These are phyloP conservation scores for Chrysanthemum makinoi DNA, from an alignment of 129 eudicot genomes.

Conservation along the genomic window DNA sequence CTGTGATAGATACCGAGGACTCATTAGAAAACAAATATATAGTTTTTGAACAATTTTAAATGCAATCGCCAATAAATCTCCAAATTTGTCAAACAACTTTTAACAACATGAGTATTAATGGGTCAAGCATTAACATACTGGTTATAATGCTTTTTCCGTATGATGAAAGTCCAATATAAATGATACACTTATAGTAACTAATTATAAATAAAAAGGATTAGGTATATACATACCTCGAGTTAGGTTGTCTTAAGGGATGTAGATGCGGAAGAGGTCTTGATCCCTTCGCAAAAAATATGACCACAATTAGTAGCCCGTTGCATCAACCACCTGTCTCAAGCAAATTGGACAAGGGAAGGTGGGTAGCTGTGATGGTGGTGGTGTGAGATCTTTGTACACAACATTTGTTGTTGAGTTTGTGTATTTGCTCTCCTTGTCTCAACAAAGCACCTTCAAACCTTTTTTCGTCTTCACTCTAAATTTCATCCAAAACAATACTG, in stretches of 20 bases:
- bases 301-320: neutral
- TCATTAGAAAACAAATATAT: too few relatives aligned
- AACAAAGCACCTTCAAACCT: too few relatives aligned
- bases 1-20: too few relatives aligned
- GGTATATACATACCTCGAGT: slow-evolving; percentile 6
- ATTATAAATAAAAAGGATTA: neutral
- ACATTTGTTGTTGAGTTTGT: too few relatives aligned
- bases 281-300: too few relatives aligned
- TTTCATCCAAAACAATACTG: too few relatives aligned
- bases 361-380: slow-evolving; percentile 15
- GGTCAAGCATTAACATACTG: neutral
- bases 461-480: too few relatives aligned
- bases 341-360: slow-evolving; percentile 51
- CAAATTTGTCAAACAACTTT: neutral
- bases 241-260: slow-evolving; percentile 38
- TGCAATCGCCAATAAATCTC: neutral
- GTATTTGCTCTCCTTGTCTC: too few relatives aligned
- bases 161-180: neutral
- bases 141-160: slow-evolving; percentile 1
- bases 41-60: neutral
- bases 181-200: neutral
- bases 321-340: slow-evolving; percentile 44
- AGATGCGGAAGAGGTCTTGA: slow-evolving; percentile 37
- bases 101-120: neutral
- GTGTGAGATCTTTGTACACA: neutral